phyloP scores from a whole-genome alignment of 1,284 basidiomycete species.

The Mycena sp. region DNA sequence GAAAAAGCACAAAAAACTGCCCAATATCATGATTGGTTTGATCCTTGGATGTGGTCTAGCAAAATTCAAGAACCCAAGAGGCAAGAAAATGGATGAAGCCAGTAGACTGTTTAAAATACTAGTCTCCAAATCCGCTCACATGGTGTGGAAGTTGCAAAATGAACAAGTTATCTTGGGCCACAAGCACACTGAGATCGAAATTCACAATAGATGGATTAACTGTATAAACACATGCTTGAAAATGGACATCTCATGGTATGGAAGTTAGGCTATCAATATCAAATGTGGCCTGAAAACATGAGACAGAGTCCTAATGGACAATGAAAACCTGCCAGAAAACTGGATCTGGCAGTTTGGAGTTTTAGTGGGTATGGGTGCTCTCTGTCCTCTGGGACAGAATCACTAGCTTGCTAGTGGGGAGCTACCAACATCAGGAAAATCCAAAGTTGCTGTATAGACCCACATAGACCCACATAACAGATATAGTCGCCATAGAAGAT shows the following conservation, averaged over 20 bases:
- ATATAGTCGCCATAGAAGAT: neutral
- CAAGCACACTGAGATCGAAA: neutral
- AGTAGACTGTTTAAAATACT: neutral
- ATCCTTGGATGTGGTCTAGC: neutral
- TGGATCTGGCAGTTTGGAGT: neutral
- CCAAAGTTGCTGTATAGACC: neutral
- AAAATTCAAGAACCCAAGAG: neutral
- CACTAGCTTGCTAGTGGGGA: neutral
- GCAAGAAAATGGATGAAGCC: no score
- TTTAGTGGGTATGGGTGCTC: neutral
- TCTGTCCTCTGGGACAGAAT: constrained; percentile 1
- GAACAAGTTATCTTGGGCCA: neutral
- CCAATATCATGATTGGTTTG: neutral
- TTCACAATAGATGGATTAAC: neutral
- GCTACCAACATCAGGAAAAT: neutral
- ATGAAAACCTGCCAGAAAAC: neutral
- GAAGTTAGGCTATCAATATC: no score
- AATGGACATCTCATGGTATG: no score
- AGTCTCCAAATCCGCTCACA: neutral
- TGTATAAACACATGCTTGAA: no score
- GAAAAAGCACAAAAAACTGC: neutral
- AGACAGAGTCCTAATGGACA: no score
- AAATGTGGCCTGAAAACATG: no score
- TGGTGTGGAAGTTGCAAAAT: neutral
- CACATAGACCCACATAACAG: neutral